Conservation (phyloP, 169 alveolate genomes). For the Plasmodium vivax region DNA sequence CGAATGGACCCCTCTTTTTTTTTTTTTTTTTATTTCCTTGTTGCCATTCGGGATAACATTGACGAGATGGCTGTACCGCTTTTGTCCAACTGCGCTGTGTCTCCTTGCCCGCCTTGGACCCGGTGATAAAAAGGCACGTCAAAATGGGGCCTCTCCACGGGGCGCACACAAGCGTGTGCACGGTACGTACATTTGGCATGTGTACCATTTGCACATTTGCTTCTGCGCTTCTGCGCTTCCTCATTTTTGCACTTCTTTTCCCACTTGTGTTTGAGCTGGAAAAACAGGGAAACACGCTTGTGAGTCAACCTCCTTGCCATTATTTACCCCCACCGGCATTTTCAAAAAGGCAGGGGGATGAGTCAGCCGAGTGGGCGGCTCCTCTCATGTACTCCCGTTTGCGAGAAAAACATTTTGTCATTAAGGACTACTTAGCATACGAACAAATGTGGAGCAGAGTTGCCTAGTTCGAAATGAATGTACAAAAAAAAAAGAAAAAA, state of each 20-base stretch:
- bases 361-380: background rate
- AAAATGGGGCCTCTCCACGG: background rate
- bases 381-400: background rate
- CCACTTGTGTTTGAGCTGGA: background rate
- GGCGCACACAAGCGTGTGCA: background rate
- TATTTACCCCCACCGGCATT: background rate
- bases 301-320: background rate
- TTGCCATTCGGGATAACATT: background rate
- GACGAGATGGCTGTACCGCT: background rate
- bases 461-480: background rate
- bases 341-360: background rate
- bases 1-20: background rate
- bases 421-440: background rate
- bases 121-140: background rate
- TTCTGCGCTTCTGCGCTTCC: no score
- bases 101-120: background rate
- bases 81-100: background rate
- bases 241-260: background rate
- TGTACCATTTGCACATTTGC: background rate
- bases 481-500: no score
- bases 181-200: background rate
- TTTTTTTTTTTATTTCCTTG: background rate
- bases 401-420: background rate
- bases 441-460: background rate
- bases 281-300: background rate